Percentiles rank a stretch among this genome's conserved stretches.
Conservation (phyloP, 306 rosid species). For the Trichosanthes truncata region DNA sequence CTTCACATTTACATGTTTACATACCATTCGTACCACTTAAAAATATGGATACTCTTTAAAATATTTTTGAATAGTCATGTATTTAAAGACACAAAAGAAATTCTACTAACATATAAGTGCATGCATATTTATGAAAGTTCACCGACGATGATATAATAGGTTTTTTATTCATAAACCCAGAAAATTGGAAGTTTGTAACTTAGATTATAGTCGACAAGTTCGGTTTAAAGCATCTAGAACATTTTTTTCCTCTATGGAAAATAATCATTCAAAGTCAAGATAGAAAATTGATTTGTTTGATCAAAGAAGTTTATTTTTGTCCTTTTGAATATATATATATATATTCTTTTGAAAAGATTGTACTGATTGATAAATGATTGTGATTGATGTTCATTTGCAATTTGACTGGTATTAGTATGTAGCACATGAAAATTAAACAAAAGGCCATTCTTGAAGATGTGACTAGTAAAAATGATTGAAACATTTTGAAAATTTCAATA, state of each 20-base stretch:
- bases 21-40: too few species aligned
- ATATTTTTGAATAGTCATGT: too few species aligned
- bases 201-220: neutral
- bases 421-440: neutral
- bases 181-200: neutral
- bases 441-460: neutral
- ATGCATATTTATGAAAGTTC: too few species aligned
- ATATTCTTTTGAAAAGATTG: neutral
- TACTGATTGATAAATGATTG: neutral
- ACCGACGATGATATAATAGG: too few species aligned
- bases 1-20: too few species aligned
- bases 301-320: neutral
- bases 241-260: neutral
- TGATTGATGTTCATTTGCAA: neutral
- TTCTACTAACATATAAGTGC: too few species aligned
- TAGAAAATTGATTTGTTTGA: neutral
- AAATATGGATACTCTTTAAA: too few species aligned
- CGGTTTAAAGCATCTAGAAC: neutral
- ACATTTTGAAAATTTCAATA: neutral
- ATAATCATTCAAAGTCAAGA: neutral
- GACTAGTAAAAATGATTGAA: neutral
- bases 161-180: too few species aligned
- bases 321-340: neutral
- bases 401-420: neutral
- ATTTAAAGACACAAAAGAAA: too few species aligned